A percentile compares a stretch with the other conserved stretches of the same genome.
Conservation (phyloP, 805 yeast genomes). For the Myxozyma udenii region DNA sequence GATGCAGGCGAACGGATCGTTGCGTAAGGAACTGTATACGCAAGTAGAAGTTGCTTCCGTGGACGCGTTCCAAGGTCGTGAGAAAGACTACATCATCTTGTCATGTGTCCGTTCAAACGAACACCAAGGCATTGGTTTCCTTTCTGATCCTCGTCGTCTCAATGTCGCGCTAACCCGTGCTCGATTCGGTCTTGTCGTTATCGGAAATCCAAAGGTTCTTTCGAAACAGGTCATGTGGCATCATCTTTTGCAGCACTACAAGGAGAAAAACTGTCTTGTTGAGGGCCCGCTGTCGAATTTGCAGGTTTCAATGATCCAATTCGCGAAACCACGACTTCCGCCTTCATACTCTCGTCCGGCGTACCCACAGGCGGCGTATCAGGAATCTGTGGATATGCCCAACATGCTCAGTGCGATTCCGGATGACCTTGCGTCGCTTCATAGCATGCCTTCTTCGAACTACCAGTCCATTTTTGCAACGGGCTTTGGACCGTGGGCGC, state of each 20-base stretch:
- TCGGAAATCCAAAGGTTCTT: constrained; percentile 82
- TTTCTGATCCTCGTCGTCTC: constrained; percentile 78
- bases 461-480: constrained; percentile 25
- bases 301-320: constrained; percentile 64
- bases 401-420: constrained; percentile 41
- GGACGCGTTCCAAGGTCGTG: constrained; percentile 94
- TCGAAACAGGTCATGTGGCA: constrained; percentile 74
- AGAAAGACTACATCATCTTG: constrained; percentile 73
- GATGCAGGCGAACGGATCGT: constrained; percentile 67
- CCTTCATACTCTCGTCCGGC: not conserved
- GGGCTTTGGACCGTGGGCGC: constrained; percentile 16
- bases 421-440: constrained; percentile 28
- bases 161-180: constrained; percentile 91
- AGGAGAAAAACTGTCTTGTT: constrained; percentile 82
- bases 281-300: constrained; percentile 83
- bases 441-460: constrained; percentile 4
- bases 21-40: constrained; percentile 61
- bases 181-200: constrained; percentile 69
- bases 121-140: constrained; percentile 71
- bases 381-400: not conserved
- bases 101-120: constrained; percentile 82
- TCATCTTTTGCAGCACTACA: constrained; percentile 67
- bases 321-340: constrained; percentile 27
- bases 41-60: constrained; percentile 88
- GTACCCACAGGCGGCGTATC: constrained; percentile 7